Conservation (phyloP, 2,329 filamentous ascomycete genomes). For the Ascochyta fabae region DNA sequence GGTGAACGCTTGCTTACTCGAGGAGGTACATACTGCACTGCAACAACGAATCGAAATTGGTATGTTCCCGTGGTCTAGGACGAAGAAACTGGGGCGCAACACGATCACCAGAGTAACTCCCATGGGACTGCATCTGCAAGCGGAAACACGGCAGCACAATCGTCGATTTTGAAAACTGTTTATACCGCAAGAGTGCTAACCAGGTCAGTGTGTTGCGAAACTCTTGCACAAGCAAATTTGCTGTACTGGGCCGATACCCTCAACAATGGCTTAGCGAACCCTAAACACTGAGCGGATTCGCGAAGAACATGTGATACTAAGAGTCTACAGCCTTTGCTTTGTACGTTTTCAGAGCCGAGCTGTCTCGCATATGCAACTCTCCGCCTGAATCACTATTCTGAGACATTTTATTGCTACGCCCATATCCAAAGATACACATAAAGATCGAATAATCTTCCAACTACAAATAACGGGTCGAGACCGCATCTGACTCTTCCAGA, state of each 20-base stretch:
- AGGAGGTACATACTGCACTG: neutral
- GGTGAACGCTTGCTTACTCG: constrained; percentile 9
- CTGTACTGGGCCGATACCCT: neutral
- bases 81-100: neutral
- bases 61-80: constrained; percentile 8
- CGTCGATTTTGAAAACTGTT: neutral
- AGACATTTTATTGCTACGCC: no score
- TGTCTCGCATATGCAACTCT: no score
- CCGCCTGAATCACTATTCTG: no score
- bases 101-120: neutral
- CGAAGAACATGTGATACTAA: neutral
- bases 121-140: neutral
- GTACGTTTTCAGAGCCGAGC: no score
- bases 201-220: neutral
- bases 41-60: constrained; percentile 4
- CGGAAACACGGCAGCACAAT: neutral
- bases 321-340: no score
- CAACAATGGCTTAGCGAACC: neutral
- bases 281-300: neutral
- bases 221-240: neutral
- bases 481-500: no score
- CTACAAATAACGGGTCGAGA: no score
- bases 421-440: no score
- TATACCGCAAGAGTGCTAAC: neutral
- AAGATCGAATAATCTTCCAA: no score